Evolutionary conservation across 192 early-diverging fungal species (phyloP).

Genomic region (Phlyctochytrium bullatum): DNA sequence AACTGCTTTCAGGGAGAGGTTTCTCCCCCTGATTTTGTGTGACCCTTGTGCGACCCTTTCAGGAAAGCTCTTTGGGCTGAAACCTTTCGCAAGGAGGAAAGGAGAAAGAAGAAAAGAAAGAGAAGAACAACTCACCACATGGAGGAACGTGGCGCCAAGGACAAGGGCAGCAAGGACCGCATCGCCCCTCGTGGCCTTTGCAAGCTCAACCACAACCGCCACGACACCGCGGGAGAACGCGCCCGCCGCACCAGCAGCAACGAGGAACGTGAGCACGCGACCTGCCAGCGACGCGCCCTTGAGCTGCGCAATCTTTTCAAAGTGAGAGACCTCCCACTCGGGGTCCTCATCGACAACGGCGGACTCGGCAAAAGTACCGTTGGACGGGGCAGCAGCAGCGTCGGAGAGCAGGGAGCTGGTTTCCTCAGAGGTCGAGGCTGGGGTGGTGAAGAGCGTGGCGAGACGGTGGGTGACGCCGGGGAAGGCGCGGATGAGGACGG

Average conservation of each 20-base stretch:
- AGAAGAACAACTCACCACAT: neutral
- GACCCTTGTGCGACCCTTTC: no score
- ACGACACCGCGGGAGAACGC: slow-evolving; percentile 35
- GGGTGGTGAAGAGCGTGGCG: slow-evolving; percentile 5
- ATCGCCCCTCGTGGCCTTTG: neutral
- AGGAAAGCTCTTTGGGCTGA: no score
- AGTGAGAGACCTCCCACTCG: slow-evolving; percentile 68
- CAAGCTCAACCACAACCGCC: slow-evolving; percentile 11
- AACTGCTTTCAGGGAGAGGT: no score
- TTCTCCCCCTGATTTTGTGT: no score
- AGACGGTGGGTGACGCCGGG: no score
- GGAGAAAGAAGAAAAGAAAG: neutral
- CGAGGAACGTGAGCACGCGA: slow-evolving; percentile 24
- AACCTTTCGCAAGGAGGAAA: no score
- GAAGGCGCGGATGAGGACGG: no score
- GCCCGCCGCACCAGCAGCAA: slow-evolving; percentile 62
- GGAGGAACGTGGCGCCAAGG: neutral
- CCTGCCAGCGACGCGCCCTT: slow-evolving; percentile 65
- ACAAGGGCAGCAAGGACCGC: neutral
- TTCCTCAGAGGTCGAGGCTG: no score
- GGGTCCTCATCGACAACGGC: no score
- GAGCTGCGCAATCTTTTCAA: slow-evolving; percentile 66
- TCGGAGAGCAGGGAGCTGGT: slow-evolving; percentile 3
- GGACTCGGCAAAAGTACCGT: slow-evolving; percentile 65
- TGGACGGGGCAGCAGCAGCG: slow-evolving; percentile 89